Conservation (phyloP, 1,139 yeast species). For the Hanseniaspora sp. region DNA sequence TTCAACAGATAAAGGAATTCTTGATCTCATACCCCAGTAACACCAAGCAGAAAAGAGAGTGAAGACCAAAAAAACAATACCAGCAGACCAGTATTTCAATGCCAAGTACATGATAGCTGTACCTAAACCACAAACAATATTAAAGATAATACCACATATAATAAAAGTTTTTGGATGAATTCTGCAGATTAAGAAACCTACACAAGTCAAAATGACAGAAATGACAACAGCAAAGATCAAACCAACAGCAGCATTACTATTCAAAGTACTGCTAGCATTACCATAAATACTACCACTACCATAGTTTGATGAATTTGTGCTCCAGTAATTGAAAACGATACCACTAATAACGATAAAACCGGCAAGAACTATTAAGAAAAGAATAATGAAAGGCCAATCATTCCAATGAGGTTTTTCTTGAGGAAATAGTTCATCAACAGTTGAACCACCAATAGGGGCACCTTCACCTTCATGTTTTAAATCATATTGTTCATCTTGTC, state of each 20-base stretch:
- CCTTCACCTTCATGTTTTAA: constrained; percentile 31
- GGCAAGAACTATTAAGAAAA: constrained; percentile 49
- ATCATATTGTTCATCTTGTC: constrained; percentile 27
- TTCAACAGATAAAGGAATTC: constrained; percentile 66
- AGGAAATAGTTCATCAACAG: constrained; percentile 34
- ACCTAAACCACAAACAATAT: constrained; percentile 59
- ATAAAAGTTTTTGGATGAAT: constrained; percentile 58
- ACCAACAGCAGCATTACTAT: constrained; percentile 62
- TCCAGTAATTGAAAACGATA: constrained; percentile 55
- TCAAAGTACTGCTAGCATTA: constrained; percentile 42
- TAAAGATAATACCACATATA: constrained; percentile 54
- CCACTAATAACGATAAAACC: constrained; percentile 69
- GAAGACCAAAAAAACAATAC: constrained; percentile 58
- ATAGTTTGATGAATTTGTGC: constrained; percentile 41
- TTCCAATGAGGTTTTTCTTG: constrained; percentile 55
- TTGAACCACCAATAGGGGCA: constrained; percentile 52
- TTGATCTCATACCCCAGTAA: constrained; percentile 59
- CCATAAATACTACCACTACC: constrained; percentile 56
- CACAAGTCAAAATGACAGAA: constrained; percentile 47
- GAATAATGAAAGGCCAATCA: constrained; percentile 60
- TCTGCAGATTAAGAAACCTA: constrained; percentile 52
- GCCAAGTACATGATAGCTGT: constrained; percentile 64
- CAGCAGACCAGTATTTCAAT: constrained; percentile 61
- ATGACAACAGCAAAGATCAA: constrained; percentile 56
- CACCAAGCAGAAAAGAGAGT: constrained; percentile 55